These are phyloP conservation scores for Carex kokanica DNA, from an alignment of 176 grass and related monocot genomes.

Conservation along the genomic window DNA sequence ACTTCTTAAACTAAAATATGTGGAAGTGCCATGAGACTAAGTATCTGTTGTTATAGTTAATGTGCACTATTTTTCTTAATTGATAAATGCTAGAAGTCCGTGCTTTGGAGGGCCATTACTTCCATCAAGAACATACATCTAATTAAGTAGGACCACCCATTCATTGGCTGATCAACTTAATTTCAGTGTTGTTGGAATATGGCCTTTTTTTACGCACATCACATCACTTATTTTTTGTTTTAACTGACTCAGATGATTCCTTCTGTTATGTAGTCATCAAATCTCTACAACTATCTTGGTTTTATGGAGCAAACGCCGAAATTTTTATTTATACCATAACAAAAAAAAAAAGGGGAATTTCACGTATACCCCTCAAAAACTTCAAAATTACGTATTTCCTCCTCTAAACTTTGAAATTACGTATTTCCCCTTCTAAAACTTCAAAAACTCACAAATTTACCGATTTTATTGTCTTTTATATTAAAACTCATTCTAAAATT, in stretches of 20 bases:
- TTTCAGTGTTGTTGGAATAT: neutral
- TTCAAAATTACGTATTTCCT: no score
- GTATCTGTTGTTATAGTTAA: neutral
- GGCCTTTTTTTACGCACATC: neutral
- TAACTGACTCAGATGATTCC: neutral
- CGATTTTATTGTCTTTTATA: no score
- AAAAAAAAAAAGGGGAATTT: no score
- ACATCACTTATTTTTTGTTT: neutral
- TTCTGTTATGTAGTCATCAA: neutral
- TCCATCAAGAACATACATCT: neutral
- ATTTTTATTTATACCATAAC: no score
- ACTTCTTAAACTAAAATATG: no score
- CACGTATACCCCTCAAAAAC: no score
- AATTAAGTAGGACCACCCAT: neutral
- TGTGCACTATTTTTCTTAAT: neutral
- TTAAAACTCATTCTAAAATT: no score
- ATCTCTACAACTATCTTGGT: neutral
- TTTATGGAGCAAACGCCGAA: neutral
- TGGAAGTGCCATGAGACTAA: no score
- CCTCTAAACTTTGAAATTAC: no score
- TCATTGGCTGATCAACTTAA: neutral
- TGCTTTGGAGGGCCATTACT: no score
- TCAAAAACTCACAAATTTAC: no score
- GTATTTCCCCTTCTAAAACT: no score
- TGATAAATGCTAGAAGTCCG: neutral